phyloP scores from a whole-genome alignment of 306 rosid genomes.

The Betula pendula region DNA sequence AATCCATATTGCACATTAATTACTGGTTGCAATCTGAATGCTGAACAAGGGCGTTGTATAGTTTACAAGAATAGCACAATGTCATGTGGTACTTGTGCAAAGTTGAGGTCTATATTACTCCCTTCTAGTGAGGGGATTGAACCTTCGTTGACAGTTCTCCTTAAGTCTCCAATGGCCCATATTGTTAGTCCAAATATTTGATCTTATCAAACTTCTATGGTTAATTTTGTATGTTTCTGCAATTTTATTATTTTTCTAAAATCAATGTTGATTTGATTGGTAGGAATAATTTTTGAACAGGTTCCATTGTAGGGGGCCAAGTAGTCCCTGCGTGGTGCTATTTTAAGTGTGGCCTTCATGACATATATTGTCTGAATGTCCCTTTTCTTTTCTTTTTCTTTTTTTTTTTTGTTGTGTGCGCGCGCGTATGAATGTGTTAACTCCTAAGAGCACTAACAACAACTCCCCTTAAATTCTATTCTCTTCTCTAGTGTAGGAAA shows the following conservation, averaged over 20 bases:
- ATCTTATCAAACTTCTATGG: background rate
- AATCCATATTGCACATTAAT: background rate
- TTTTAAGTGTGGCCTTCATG: background rate
- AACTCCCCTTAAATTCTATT: no score
- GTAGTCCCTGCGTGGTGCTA: slow-evolving; percentile 4
- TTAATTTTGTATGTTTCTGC: background rate
- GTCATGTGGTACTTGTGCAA: background rate
- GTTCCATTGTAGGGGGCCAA: background rate
- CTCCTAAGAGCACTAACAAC: no score
- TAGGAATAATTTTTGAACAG: background rate
- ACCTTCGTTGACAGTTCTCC: slow-evolving; percentile 7
- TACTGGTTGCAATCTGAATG: background rate
- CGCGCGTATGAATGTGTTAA: background rate
- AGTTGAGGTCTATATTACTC: background rate
- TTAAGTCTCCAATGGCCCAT: background rate
- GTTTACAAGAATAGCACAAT: background rate
- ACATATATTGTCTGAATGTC: background rate
- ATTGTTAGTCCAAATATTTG: background rate
- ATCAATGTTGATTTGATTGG: background rate
- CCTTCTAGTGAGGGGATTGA: slow-evolving; percentile 4
- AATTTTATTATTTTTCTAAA: background rate
- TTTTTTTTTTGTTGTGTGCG: background rate
- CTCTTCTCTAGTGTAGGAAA: no score
- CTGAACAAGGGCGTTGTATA: background rate
- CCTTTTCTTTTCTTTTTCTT: background rate